Evolutionary conservation across 2,329 filamentous ascomycete genomes (phyloP).

Genomic region (Colletotrichum cuscutae): DNA sequence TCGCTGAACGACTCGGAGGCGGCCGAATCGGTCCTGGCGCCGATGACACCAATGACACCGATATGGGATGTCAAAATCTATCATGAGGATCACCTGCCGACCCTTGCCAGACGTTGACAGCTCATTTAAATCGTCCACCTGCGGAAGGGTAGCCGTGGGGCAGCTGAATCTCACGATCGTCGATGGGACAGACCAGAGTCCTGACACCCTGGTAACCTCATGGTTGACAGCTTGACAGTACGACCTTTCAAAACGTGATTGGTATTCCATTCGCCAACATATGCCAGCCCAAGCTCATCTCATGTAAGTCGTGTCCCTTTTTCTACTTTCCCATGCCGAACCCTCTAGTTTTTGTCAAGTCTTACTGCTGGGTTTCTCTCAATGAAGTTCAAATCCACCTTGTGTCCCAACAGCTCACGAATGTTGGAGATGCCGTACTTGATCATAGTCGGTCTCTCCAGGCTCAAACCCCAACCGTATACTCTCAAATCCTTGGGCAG

Average conservation of each 20-base stretch:
- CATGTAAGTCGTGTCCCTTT: conserved; percentile 27
- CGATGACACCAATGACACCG: conserved; percentile 28
- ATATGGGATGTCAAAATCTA: not conserved
- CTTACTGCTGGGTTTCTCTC: conserved; percentile 91
- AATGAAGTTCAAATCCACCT: conserved; percentile 94
- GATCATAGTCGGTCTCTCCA: conserved; percentile 98
- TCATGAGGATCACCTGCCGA: conserved; percentile 27
- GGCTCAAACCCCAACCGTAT: conserved; percentile 86
- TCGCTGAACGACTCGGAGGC: conserved; percentile 18
- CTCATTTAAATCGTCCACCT: conserved; percentile 7
- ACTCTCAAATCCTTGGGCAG: conserved; percentile 91
- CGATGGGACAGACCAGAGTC: not conserved
- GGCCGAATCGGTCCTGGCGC: not conserved
- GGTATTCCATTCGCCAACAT: conserved; percentile 35
- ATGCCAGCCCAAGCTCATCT: conserved; percentile 30
- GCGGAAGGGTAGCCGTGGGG: not conserved
- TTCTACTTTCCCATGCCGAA: not conserved
- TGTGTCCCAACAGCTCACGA: conserved; percentile 90
- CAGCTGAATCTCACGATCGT: not conserved
- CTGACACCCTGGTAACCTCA: not conserved
- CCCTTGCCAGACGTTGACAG: conserved; percentile 4
- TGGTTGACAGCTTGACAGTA: not conserved
- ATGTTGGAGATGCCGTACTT: conserved; percentile 93
- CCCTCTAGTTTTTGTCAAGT: conserved; percentile 81
- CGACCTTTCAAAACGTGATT: conserved; percentile 23